These are phyloP conservation scores for Salix exigua DNA, from an alignment of 345 rosid genomes.

Conservation along the genomic window DNA sequence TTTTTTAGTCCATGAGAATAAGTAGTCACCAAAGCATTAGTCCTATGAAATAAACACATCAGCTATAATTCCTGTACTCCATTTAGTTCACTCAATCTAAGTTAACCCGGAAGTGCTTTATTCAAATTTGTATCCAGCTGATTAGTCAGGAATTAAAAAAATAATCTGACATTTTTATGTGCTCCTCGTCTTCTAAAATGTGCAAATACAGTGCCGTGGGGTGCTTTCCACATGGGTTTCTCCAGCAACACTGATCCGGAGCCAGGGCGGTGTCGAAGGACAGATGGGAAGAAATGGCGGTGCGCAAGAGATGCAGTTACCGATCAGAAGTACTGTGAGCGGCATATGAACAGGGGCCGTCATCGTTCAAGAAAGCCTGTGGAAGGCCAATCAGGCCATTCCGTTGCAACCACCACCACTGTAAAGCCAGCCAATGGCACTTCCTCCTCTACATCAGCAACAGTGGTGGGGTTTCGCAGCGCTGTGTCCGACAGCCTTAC, in stretches of 20 bases:
- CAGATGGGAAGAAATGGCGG: slow-evolving; percentile 99
- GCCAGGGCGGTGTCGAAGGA: slow-evolving; percentile 94
- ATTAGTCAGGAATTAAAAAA: neutral
- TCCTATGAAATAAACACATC: neutral
- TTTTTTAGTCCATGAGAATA: neutral
- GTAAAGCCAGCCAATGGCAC: slow-evolving; percentile 23
- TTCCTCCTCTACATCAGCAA: slow-evolving; percentile 19
- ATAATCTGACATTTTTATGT: neutral
- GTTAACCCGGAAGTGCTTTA: neutral
- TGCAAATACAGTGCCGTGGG: slow-evolving; percentile 57
- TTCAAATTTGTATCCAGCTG: neutral
- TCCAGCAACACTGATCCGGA: slow-evolving; percentile 81
- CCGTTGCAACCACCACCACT: slow-evolving; percentile 41
- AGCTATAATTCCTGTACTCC: neutral
- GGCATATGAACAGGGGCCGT: slow-evolving; percentile 97
- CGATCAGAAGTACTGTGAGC: slow-evolving; percentile 92
- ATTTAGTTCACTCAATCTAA: neutral
- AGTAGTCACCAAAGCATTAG: no score
- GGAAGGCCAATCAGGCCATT: slow-evolving; percentile 93
- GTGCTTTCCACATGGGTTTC: slow-evolving; percentile 76
- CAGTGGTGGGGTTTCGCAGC: slow-evolving; percentile 36
- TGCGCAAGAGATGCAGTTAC: slow-evolving; percentile 93
- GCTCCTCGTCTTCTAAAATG: neutral
- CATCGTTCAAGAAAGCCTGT: slow-evolving; percentile 99
- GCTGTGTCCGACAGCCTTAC: slow-evolving; percentile 36